Percentiles rank a stretch among this genome's conserved stretches.
These are phyloP conservation scores for Urostyla sp. DNA, from an alignment of 73 alveolate genomes.

Conservation along the genomic window DNA sequence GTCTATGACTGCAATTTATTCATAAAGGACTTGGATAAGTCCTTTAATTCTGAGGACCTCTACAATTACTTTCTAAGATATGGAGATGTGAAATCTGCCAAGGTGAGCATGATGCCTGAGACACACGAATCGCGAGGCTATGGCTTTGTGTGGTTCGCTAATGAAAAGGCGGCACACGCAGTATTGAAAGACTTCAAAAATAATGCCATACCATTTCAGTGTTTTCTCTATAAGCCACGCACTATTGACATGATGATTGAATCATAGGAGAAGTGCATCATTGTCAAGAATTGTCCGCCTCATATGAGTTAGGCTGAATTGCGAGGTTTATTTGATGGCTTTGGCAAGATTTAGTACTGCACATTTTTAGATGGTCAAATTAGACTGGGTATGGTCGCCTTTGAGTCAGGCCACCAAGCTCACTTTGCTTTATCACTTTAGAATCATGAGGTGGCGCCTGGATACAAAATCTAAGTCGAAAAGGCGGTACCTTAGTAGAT, in stretches of 20 bases:
- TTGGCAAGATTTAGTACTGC: not conserved
- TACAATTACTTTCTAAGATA: constrained; percentile 4
- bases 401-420: not conserved
- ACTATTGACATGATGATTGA: no score
- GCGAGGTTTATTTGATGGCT: not conserved
- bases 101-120: not conserved
- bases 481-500: no score
- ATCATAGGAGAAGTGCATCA: no score
- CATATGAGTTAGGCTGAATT: not conserved
- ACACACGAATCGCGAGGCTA: constrained; percentile 34
- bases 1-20: constrained; percentile 1
- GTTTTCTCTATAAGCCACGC: constrained; percentile 8
- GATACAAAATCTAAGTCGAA: no score
- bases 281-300: not conserved
- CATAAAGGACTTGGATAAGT: not conserved
- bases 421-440: no score
- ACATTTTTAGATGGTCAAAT: not conserved
- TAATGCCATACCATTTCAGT: not conserved
- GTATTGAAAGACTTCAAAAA: not conserved
- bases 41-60: constrained; percentile 5
- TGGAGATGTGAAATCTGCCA: constrained; percentile 42
- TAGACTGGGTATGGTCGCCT: not conserved
- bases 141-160: constrained; percentile 34
- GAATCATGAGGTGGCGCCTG: no score
- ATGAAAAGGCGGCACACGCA: not conserved